phyloP scores from a whole-genome alignment of 768 basidiomycete genomes.

The Serendipita sp. region DNA sequence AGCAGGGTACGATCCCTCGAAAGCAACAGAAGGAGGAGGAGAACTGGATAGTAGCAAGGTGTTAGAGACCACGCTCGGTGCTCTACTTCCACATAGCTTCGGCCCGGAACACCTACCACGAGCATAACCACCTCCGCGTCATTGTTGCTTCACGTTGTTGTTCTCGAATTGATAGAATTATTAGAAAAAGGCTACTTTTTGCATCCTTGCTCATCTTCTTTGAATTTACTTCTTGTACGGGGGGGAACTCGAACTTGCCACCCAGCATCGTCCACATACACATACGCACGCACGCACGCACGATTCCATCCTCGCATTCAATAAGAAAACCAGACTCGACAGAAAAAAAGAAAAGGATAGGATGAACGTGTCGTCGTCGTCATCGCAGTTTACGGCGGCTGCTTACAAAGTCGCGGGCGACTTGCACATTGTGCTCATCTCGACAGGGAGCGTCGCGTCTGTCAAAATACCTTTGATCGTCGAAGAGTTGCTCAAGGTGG shows the following conservation, averaged over 20 bases:
- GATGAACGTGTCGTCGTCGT: too few species aligned
- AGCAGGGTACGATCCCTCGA: conserved; percentile 24
- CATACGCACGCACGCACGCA: neutral
- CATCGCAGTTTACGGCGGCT: conserved; percentile 11
- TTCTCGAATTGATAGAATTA: too few species aligned
- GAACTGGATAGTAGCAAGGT: conserved; percentile 24
- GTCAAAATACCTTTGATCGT: conserved; percentile 89
- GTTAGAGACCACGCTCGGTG: conserved; percentile 49
- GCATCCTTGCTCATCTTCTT: too few species aligned
- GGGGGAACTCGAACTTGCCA: neutral
- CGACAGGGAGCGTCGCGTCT: conserved; percentile 90
- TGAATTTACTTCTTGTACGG: too few species aligned
- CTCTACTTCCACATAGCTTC: conserved; percentile 73
- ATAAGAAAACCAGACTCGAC: too few species aligned
- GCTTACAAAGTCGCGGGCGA: conserved; percentile 5
- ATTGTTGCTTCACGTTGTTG: too few species aligned
- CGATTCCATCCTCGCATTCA: neutral
- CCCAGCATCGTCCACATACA: neutral
- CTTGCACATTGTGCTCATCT: conserved; percentile 59
- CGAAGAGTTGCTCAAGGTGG: conserved; percentile 46
- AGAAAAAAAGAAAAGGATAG: neutral
- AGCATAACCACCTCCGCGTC: neutral
- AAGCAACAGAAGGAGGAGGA: neutral
- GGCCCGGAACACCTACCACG: conserved; percentile 57
- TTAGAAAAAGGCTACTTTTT: too few species aligned